Evolutionary conservation across 2,329 filamentous ascomycete species (phyloP), one percentile per base, ranked within the genome.

Genomic region (Diaporthe humulicola): DNA sequence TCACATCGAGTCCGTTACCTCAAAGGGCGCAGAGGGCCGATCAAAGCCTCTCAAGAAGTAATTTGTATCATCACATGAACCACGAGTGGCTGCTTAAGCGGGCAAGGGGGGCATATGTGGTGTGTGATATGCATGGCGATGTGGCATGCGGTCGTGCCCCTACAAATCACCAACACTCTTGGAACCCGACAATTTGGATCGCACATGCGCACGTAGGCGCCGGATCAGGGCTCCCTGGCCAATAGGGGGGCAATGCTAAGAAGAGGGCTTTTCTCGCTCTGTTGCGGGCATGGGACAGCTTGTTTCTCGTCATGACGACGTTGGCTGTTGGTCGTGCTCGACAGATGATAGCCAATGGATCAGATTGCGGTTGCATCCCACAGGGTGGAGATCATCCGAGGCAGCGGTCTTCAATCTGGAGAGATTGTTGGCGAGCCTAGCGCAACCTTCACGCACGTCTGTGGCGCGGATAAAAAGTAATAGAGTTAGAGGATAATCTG

Each of bases 111-210:
- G 45, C 2, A 52, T 56, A 64, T 64, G 45, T 25, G 48, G 54
- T 30, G 28, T 25, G 19, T 33, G 38, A 64, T 45, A 54, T 48
- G 30, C 12, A 36, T 25, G 19, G 36, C 22, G 38, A 61, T 38
- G 45, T 54, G 40, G 73, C 58, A 72, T 61, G 25, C 28, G 10
- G 9, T 50, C 12, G 28, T 64, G 2, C 15, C 30, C 7, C 28
- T 38, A 25, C 71, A 57, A 70, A 70, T 73, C 36, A 58, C 45
- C 52, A 70, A 28, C 48, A 30, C n/a, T 8, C 25, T 19, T 52
- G 38, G 42, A 42, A 48, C 56, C 74, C 74, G 71, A 66, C 56
- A 70, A 25, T 61, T n/a, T 50, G 74, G 74, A 25, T 10, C 64
- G 22, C 10, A 12, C 48, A 36, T 64, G n/a, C 25, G 60, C 60